phyloP scores from a whole-genome alignment of 1,284 basidiomycete genomes.

The Leccinum huronense region DNA sequence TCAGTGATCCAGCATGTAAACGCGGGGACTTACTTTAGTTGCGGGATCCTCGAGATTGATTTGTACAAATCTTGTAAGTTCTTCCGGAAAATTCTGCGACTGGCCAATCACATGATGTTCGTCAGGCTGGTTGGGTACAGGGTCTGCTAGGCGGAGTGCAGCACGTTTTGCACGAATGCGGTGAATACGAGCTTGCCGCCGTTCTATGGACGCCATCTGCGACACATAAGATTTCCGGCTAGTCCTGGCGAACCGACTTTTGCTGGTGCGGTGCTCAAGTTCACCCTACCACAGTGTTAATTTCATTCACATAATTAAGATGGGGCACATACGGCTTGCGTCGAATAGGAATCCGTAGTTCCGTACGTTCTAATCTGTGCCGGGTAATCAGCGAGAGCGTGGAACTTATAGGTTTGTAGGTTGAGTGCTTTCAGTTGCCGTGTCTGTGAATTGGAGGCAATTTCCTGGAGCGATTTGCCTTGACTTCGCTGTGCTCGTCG shows the following conservation, averaged over 20 bases:
- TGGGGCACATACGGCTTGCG: not conserved
- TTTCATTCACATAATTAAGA: too few species aligned
- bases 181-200: not conserved
- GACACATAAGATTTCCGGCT: not conserved
- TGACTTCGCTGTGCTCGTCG: not conserved
- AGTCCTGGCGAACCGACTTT: not conserved
- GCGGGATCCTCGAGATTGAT: not conserved
- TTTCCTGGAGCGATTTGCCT: not conserved
- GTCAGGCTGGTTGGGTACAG: not conserved
- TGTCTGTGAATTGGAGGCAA: not conserved
- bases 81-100: slow-evolving; percentile 13
- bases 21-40: not conserved
- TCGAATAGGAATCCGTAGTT: not conserved
- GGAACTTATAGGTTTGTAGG: not conserved
- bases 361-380: not conserved
- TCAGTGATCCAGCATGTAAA: too few species aligned
- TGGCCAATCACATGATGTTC: slow-evolving; percentile 21
- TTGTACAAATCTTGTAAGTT: slow-evolving; percentile 20
- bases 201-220: not conserved
- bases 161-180: not conserved
- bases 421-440: not conserved
- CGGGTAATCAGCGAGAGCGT: not conserved
- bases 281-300: not conserved
- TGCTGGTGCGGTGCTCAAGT: not conserved
- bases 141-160: not conserved